These are phyloP conservation scores for Musa balbisiana DNA, from an alignment of 202 grass and related monocot species.

Conservation along the genomic window DNA sequence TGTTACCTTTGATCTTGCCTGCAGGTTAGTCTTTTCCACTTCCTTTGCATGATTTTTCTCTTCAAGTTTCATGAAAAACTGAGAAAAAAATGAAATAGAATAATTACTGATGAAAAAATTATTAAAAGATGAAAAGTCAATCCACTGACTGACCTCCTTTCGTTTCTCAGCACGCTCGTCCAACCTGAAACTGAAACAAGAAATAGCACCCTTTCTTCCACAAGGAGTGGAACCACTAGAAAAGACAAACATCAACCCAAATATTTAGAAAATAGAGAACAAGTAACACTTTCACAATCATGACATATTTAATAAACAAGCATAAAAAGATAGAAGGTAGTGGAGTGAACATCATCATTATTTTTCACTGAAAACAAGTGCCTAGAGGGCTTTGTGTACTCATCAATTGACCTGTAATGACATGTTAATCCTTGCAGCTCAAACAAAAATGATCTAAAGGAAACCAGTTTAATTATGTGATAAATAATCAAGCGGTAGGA, in stretches of 20 bases:
- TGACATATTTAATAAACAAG: too few species aligned
- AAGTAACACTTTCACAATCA: too few species aligned
- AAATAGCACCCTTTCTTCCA: slow-evolving; percentile 38
- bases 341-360: too few species aligned
- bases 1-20: slow-evolving; percentile 75
- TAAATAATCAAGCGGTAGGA: too few species aligned
- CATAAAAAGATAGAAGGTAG: too few species aligned
- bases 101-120: background rate
- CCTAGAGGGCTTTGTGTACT: too few species aligned
- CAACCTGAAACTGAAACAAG: slow-evolving; percentile 73
- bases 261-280: background rate
- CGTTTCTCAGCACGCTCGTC: slow-evolving; percentile 92
- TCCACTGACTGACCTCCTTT: slow-evolving; percentile 58
- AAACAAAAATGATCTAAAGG: too few species aligned
- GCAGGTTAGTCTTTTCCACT: slow-evolving; percentile 75
- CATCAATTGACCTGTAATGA: too few species aligned
- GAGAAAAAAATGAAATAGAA: background rate
- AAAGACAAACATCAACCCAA: background rate
- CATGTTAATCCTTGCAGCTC: too few species aligned
- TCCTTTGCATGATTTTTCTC: slow-evolving; percentile 86
- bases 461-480: too few species aligned
- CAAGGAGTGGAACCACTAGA: slow-evolving; percentile 42
- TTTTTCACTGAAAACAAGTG: too few species aligned
- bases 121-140: slow-evolving; percentile 4
- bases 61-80: slow-evolving; percentile 93